A percentile compares a stretch with the other conserved stretches of the same genome.
Conservation (phyloP, 139 green algal species). For the Trebouxia sp. region DNA sequence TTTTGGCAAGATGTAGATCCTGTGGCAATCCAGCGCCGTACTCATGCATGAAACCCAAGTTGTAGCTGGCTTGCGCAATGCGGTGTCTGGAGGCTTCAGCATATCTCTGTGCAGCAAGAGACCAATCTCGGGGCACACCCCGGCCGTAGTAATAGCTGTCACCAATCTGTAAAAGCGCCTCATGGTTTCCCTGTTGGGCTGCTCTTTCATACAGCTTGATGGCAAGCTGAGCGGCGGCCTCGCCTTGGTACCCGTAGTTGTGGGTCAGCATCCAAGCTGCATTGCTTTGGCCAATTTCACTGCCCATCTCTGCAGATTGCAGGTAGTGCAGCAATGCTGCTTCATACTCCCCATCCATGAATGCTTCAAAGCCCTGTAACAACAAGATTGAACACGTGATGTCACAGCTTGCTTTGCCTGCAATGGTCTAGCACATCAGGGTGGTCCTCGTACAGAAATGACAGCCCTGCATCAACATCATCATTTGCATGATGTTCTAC, state of each 20-base stretch:
- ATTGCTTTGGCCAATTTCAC: conserved; percentile 91
- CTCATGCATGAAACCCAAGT: conserved; percentile 94
- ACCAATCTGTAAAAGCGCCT: conserved; percentile 34
- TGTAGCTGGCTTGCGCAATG: conserved; percentile 86
- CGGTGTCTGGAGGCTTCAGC: conserved; percentile 45
- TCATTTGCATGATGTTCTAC: no score
- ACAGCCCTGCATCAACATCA: no score
- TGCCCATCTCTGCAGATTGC: conserved; percentile 79
- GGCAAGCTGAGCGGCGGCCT: neutral
- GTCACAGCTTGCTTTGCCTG: no score
- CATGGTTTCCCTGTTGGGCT: conserved; percentile 50
- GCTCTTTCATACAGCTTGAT: conserved; percentile 67
- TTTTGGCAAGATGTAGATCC: conserved; percentile 75
- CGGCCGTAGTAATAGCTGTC: conserved; percentile 83
- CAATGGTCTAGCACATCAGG: no score
- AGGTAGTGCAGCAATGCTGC: conserved; percentile 75
- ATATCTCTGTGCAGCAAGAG: conserved; percentile 47
- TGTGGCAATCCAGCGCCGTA: conserved; percentile 79
- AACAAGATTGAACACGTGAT: no score
- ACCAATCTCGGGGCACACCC: conserved; percentile 52
- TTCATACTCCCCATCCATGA: conserved; percentile 58
- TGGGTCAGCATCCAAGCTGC: conserved; percentile 88
- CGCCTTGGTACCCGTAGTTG: conserved; percentile 29
- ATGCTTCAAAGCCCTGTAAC: conserved; percentile 56
- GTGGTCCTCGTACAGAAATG: no score